phyloP scores from a whole-genome alignment of 2,329 filamentous ascomycete species.

The Neofusicoccum umdonicola region DNA sequence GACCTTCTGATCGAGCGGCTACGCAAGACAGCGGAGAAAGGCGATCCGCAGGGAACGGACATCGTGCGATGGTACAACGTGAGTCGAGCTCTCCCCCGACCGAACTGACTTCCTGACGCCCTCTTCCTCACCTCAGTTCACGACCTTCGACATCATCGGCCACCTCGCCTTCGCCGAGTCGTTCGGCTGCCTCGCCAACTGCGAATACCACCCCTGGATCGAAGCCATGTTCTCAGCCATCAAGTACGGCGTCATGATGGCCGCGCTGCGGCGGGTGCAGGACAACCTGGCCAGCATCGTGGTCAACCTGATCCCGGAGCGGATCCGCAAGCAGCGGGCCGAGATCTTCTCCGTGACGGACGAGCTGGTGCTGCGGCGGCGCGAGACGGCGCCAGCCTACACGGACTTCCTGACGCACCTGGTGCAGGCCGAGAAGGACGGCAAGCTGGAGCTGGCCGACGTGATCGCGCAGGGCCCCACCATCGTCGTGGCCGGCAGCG shows the following conservation, averaged over 20 bases:
- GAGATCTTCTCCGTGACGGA: background rate
- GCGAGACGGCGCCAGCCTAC: constrained; percentile 18
- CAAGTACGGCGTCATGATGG: background rate
- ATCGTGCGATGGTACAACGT: constrained; percentile 3
- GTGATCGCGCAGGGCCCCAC: constrained; percentile 39
- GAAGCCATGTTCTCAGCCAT: constrained; percentile 24
- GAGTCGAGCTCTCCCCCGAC: background rate
- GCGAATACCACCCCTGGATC: constrained; percentile 20
- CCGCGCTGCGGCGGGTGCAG: background rate
- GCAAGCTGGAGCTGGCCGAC: constrained; percentile 29
- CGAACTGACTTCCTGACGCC: background rate
- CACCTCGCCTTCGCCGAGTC: constrained; percentile 31
- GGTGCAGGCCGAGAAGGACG: constrained; percentile 29
- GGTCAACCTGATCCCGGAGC: background rate
- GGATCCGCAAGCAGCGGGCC: background rate
- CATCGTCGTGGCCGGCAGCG: constrained; percentile 44
- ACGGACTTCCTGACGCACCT: constrained; percentile 41
- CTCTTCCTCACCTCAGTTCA: constrained; percentile 17
- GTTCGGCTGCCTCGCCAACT: constrained; percentile 25
- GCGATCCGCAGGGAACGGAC: background rate
- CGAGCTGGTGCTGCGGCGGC: constrained; percentile 11
- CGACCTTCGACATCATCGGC: constrained; percentile 28
- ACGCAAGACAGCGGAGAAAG: background rate
- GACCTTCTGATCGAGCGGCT: constrained; percentile 26
- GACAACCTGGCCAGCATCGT: background rate